Conservation (phyloP, 257 asterid genomes). For the Gynochthodes officinalis region DNA sequence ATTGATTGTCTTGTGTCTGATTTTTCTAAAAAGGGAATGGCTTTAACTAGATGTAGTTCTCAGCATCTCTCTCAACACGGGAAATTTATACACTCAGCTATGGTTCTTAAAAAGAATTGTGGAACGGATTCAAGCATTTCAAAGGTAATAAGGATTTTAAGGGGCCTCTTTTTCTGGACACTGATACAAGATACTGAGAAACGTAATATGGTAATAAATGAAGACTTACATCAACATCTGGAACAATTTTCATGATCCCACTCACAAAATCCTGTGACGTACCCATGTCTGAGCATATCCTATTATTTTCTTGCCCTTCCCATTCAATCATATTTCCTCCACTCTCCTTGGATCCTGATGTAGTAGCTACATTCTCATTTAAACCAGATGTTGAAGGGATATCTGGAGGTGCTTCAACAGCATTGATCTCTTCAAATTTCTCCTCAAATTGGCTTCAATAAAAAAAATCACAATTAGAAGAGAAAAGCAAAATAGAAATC, state of each 20-base stretch:
- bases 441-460: slow-evolving; percentile 72
- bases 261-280: slow-evolving; percentile 67
- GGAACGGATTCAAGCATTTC: neutral
- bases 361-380: slow-evolving; percentile 40
- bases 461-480: neutral
- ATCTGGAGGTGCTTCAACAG: slow-evolving; percentile 45
- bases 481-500: neutral
- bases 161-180: neutral
- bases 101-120: neutral
- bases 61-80: neutral
- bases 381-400: slow-evolving; percentile 53
- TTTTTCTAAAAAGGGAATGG: neutral
- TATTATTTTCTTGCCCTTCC: slow-evolving; percentile 47
- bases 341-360: slow-evolving; percentile 36
- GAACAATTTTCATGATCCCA: slow-evolving; percentile 84
- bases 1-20: neutral
- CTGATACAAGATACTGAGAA: neutral
- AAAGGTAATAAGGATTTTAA: neutral
- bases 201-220: neutral
- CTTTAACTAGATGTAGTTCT: neutral
- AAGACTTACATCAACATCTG: slow-evolving; percentile 84
- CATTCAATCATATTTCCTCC: slow-evolving; percentile 40
- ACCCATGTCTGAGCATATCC: slow-evolving; percentile 49
- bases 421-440: slow-evolving; percentile 58
- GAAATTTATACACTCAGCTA: neutral